Evolutionary conservation across 805 yeast species (phyloP), one percentile per base, ranked within the genome.

Genomic region (Kazachstania bromeliacearum): DNA sequence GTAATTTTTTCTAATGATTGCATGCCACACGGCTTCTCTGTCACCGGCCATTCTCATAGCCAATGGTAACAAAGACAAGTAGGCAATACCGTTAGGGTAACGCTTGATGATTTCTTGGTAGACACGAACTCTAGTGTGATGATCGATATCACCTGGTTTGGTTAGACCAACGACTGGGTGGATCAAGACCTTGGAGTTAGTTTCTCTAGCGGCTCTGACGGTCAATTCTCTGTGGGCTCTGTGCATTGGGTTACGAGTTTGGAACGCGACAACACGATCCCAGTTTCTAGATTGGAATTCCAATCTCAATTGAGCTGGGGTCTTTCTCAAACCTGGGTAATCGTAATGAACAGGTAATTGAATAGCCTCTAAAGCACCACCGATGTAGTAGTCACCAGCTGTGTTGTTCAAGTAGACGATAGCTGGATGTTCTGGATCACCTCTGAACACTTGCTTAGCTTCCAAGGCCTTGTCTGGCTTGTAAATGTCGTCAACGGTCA

Each of bases 21-120:
- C 95, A 59, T 88, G 97, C 96, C 96, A 89, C 31, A 88, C 83
- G 16, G 97, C 97, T 66, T 88, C 97, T 60, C 95, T 77, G 62
- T 89, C 96, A 62, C 97, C 97, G 38, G 92, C 96, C 97, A 88
- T 88, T 71, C 97, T 79, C 97, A 88, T 88, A 27, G 97, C 97
- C 55, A 88, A 70, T 9, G 97, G 97, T 50, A 88, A 70, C 45
- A 88, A 67, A 7, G 96, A 79, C 43, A 88, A 68, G 46, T 83
- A 77, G 12, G 96, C 96, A 75, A 88, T 80, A 37, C 96, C 96
- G 45, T 79, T 82, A 35, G 96, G 97, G 64, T 84, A 88, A 55
- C 89, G 81, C 64, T 88, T 84, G 63, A 89, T 74, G 50, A 88
- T 77, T 50, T 89, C 94, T 64, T 84, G 82, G 68, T 88, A 88